These are phyloP conservation scores for Leucaena leucocephala DNA, from an alignment of 306 rosid genomes.

Conservation along the genomic window DNA sequence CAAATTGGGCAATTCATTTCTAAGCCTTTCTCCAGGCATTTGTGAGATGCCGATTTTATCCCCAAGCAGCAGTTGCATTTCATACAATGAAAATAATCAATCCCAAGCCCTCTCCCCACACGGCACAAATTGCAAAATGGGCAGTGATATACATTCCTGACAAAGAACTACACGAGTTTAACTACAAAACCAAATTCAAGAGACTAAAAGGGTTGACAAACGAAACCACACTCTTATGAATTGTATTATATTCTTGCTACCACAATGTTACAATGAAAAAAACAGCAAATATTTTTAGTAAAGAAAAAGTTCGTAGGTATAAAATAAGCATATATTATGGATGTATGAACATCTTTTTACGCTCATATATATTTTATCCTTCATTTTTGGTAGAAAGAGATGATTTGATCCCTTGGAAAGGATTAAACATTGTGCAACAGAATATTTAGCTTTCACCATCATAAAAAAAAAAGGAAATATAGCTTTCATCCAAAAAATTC, in stretches of 20 bases:
- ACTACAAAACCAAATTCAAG: constrained; percentile 19
- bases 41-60: constrained; percentile 77
- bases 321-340: not conserved
- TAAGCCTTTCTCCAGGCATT: constrained; percentile 92
- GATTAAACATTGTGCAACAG: constrained; percentile 7
- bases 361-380: constrained; percentile 11
- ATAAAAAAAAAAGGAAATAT: constrained; percentile 9
- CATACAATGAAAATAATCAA: constrained; percentile 97
- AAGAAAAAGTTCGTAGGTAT: not conserved
- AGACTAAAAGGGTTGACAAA: constrained; percentile 13
- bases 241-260: constrained; percentile 4
- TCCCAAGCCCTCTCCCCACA: constrained; percentile 93
- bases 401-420: not conserved
- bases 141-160: constrained; percentile 95
- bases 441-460: not conserved
- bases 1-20: constrained; percentile 99
- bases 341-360: not conserved
- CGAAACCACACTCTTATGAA: constrained; percentile 12
- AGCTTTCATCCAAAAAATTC: constrained; percentile 11
- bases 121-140: constrained; percentile 99
- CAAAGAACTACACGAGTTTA: constrained; percentile 20
- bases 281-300: not conserved
- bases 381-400: constrained; percentile 7
- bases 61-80: constrained; percentile 97
- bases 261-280: constrained; percentile 12